Conservation (phyloP, 2,329 filamentous ascomycete species). For the Pseudogymnoascus sp. region DNA sequence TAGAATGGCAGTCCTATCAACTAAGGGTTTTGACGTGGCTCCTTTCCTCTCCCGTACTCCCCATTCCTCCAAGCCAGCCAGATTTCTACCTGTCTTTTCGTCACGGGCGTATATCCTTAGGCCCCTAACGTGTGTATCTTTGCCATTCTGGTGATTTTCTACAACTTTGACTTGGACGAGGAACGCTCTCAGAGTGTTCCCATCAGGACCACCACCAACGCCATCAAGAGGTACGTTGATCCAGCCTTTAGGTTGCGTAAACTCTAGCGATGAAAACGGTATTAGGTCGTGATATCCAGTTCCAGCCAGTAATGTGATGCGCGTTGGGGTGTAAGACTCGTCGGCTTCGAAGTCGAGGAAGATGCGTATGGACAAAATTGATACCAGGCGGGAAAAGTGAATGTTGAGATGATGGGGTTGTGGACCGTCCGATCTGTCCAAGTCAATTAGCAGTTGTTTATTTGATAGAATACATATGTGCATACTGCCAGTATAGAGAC, state of each 20-base stretch:
- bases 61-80: conserved; percentile 13
- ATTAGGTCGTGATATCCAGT: conserved; percentile 88
- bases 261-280: conserved; percentile 74
- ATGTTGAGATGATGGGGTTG: conserved; percentile 78
- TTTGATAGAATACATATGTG: conserved; percentile 11
- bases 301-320: conserved; percentile 81
- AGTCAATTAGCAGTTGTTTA: conserved; percentile 2
- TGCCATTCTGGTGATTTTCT: conserved; percentile 98
- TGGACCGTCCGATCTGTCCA: conserved; percentile 65
- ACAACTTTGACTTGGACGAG: conserved; percentile 84
- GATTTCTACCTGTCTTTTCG: conserved; percentile 19
- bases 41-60: conserved; percentile 5
- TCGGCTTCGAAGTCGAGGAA: conserved; percentile 88
- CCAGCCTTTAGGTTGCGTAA: conserved; percentile 80
- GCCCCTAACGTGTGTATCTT: conserved; percentile 93
- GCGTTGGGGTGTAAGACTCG: conserved; percentile 93
- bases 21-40: neutral
- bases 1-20: conserved; percentile 15
- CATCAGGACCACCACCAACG: conserved; percentile 52
- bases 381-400: conserved; percentile 78
- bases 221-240: conserved; percentile 69
- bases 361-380: conserved; percentile 68
- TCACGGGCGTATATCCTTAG: conserved; percentile 69
- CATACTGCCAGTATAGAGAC: conserved; percentile 71
- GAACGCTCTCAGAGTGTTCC: conserved; percentile 75